phyloP scores from a whole-genome alignment of 179 eudicot genomes.

The Beta lomatogona region DNA sequence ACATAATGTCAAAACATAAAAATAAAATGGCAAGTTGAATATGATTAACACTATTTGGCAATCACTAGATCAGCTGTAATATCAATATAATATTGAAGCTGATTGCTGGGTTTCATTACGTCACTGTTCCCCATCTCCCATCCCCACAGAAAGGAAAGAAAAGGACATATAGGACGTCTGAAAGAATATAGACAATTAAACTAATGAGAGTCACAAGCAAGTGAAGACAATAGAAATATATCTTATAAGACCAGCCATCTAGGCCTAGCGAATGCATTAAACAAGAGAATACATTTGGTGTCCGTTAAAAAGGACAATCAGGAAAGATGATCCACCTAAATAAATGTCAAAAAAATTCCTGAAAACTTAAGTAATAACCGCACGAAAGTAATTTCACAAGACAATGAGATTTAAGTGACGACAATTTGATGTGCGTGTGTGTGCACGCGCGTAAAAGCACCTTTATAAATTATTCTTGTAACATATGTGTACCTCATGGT shows the following conservation, averaged over 20 bases:
- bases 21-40: not conserved
- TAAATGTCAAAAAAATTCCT: no score
- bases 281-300: not conserved
- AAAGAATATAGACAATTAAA: not conserved
- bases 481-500: not conserved
- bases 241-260: not conserved
- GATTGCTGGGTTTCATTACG: not conserved
- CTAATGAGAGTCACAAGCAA: not conserved
- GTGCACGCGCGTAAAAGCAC: not conserved
- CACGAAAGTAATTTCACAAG: no score
- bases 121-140: not conserved
- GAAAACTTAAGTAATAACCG: no score
- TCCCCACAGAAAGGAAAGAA: not conserved
- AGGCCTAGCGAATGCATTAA: not conserved
- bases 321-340: no score
- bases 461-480: not conserved
- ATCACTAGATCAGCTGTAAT: not conserved
- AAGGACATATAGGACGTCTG: not conserved
- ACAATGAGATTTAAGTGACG: no score
- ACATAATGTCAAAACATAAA: no score
- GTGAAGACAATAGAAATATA: not conserved
- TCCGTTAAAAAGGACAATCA: no score
- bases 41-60: not conserved
- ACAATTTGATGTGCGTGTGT: no score
- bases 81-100: not conserved